phyloP scores from a whole-genome alignment of 1,284 basidiomycete genomes.

The Abortiporus biennis region DNA sequence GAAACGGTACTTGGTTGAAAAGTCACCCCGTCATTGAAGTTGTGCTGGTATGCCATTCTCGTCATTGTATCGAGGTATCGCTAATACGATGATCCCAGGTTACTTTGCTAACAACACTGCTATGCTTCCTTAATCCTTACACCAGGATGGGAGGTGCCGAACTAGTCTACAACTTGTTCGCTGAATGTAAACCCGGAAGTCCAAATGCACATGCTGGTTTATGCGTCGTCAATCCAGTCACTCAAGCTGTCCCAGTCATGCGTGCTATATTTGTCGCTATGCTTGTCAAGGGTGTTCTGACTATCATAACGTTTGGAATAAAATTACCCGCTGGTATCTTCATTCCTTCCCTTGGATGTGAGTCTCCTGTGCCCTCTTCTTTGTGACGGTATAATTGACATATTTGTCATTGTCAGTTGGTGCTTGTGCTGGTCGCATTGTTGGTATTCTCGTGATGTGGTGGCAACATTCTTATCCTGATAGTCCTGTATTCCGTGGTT shows the following conservation, averaged over 20 bases:
- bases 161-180: slow-evolving; percentile 87
- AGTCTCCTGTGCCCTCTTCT: slow-evolving; percentile 2
- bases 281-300: slow-evolving; percentile 78
- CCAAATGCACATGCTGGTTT: slow-evolving; percentile 59
- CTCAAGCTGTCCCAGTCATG: slow-evolving; percentile 64
- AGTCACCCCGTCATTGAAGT: slow-evolving; percentile 84
- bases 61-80: neutral
- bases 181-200: slow-evolving; percentile 67
- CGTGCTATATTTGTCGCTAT: slow-evolving; percentile 68
- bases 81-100: slow-evolving; percentile 40
- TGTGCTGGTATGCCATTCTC: slow-evolving; percentile 50
- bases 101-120: slow-evolving; percentile 66
- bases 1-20: slow-evolving; percentile 77
- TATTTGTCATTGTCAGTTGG: slow-evolving; percentile 51
- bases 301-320: slow-evolving; percentile 92
- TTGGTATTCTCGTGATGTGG: slow-evolving; percentile 84
- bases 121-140: slow-evolving; percentile 88
- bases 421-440: slow-evolving; percentile 87
- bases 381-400: neutral
- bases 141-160: slow-evolving; percentile 94
- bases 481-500: slow-evolving; percentile 58
- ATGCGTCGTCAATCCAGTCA: slow-evolving; percentile 64
- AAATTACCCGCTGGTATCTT: slow-evolving; percentile 95
- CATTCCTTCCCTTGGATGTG: slow-evolving; percentile 82
- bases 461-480: slow-evolving; percentile 65